Conservation (phyloP, 1,284 basidiomycete genomes). For the Golubevia sp. region DNA sequence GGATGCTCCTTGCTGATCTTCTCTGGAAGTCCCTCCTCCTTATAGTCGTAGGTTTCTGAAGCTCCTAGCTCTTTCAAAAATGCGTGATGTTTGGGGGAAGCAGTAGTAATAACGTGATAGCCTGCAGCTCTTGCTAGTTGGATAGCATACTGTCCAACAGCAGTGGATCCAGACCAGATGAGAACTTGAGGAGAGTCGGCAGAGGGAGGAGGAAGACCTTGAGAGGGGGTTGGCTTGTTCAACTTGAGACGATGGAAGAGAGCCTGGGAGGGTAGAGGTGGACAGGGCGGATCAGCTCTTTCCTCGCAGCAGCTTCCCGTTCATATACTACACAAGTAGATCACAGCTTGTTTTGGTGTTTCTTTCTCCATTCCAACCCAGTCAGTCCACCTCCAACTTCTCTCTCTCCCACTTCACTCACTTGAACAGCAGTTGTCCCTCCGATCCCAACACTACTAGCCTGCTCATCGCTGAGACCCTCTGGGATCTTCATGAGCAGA, state of each 20-base stretch:
- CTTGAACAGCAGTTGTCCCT: slow-evolving; percentile 43
- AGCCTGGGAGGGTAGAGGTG: slow-evolving; percentile 10
- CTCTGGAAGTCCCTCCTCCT: slow-evolving; percentile 36
- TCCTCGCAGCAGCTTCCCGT: too few relatives aligned
- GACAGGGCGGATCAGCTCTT: not conserved
- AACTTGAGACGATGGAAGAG: slow-evolving; percentile 36
- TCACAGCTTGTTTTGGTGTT: too few relatives aligned
- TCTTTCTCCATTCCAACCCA: too few relatives aligned
- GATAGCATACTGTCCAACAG: slow-evolving; percentile 56
- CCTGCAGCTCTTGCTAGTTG: slow-evolving; percentile 43
- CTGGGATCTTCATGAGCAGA: slow-evolving; percentile 36
- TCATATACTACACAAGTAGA: too few relatives aligned
- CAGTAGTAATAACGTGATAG: slow-evolving; percentile 54
- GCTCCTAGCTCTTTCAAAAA: slow-evolving; percentile 48
- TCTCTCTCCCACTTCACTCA: slow-evolving; percentile 10
- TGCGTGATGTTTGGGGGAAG: slow-evolving; percentile 48
- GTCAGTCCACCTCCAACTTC: too few relatives aligned
- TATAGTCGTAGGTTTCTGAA: slow-evolving; percentile 45
- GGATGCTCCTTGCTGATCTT: slow-evolving; percentile 46
- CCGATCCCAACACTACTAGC: slow-evolving; percentile 42
- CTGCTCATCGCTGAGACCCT: slow-evolving; percentile 19
- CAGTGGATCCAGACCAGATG: slow-evolving; percentile 54
- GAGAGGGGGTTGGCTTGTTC: slow-evolving; percentile 21
- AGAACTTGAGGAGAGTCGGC: slow-evolving; percentile 35
- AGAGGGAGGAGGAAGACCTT: slow-evolving; percentile 17